A percentile compares a stretch with the other conserved stretches of the same genome.
These are phyloP conservation scores for Syncephalastrum monosporum DNA, from an alignment of 371 early-diverging fungal species.

Conservation along the genomic window DNA sequence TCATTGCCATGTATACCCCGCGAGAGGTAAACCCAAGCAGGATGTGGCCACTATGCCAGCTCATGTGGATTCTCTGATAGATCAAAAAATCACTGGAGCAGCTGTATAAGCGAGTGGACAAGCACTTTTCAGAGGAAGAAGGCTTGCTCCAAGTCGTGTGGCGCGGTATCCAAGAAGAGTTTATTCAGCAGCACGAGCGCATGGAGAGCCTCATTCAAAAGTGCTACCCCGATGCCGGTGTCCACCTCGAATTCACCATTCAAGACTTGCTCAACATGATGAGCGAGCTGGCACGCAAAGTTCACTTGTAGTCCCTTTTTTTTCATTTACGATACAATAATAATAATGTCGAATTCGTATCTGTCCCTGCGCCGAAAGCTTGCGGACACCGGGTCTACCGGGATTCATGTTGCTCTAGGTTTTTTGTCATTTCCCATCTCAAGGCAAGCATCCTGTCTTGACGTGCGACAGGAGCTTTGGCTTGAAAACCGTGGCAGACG, in stretches of 20 bases:
- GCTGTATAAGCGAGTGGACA: constrained; percentile 89
- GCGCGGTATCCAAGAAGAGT: constrained; percentile 89
- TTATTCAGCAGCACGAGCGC: constrained; percentile 76
- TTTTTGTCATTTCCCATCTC: background rate
- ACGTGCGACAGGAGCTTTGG: no score
- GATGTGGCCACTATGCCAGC: background rate
- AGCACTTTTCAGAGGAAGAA: constrained; percentile 87
- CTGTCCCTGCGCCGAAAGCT: constrained; percentile 17
- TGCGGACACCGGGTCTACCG: constrained; percentile 17
- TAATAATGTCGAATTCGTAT: constrained; percentile 14
- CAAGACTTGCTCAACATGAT: constrained; percentile 76
- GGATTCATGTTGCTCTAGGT: constrained; percentile 11
- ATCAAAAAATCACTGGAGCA: constrained; percentile 79
- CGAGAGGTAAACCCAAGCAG: constrained; percentile 61
- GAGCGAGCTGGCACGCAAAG: constrained; percentile 62
- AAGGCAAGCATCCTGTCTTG: no score
- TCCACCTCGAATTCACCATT: constrained; percentile 86
- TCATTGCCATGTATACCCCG: constrained; percentile 78
- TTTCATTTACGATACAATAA: constrained; percentile 1
- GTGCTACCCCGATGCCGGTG: constrained; percentile 85
- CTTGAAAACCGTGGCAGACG: no score
- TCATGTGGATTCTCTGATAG: constrained; percentile 18
- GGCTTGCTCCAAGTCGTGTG: constrained; percentile 87
- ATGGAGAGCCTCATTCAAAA: constrained; percentile 77
- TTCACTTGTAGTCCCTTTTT: constrained; percentile 25